Evolutionary conservation across 2,329 filamentous ascomycete species (phyloP), one percentile per base, ranked within the genome.

Genomic region (Aspergillus pseudoglaucus): DNA sequence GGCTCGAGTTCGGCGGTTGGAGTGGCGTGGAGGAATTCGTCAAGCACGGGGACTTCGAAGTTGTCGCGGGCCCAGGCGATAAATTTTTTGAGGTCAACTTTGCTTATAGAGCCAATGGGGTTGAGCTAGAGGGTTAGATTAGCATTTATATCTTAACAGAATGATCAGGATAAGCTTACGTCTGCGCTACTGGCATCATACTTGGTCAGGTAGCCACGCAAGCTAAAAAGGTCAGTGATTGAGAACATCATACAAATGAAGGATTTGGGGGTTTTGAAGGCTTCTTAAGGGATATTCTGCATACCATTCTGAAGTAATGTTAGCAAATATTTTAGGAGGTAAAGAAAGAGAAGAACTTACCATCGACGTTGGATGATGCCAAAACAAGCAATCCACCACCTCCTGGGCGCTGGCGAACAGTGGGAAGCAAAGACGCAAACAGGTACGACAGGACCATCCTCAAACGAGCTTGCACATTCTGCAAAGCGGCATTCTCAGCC

Each of bases 51-150:
- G 1, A 90, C 66, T 4, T 77, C 64, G 59, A 86, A 88, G 32
- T 75, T 69, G 15, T 63, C 69, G 45, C 73, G 65, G 2, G 82
- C 78, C 75, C 80, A 89, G n/a, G 69, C 70, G 50, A 89, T 85
- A 68, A 90, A 89, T 8, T 76, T 68, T 63, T 86, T 87, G 1
- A 88, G 70, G 56, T 90, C 86, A 2, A 75, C 80, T 64, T 88
- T 89, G 48, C 72, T 76, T 48, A 83, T 79, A 9, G 67, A 67
- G 20, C 74, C 69, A 48, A 70, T 69, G 6, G 62, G 67, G 50
- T 66, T 68, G 27, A 63, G 67, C 68, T 60, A 43, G 3, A 6
- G 37, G 20, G 5, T 37, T 50, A 46, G 39, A 45, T 10, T 18
- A 83, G 3, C 83, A 83, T 56, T 85, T 30, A 18, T 10, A 4